A percentile compares a stretch with the other conserved stretches of the same genome.
phyloP scores from a whole-genome alignment of 1,284 basidiomycete species.

The Ganoderma resinaceum region DNA sequence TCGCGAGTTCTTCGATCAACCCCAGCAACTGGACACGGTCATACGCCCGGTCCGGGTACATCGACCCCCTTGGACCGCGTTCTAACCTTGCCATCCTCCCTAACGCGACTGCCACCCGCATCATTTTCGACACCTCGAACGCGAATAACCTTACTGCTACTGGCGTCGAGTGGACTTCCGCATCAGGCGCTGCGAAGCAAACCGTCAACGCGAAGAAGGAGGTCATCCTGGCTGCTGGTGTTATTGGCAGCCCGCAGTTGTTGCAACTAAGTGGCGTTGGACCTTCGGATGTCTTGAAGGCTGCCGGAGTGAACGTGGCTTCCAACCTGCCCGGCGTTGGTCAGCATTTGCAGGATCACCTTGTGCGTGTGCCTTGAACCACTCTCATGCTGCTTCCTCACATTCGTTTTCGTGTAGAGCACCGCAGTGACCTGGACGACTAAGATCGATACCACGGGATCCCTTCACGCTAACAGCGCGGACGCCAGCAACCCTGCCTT shows the following conservation, averaged over 20 bases:
- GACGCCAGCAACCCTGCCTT: slow-evolving; percentile 45
- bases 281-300: slow-evolving; percentile 59
- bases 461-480: slow-evolving; percentile 28
- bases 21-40: slow-evolving; percentile 71
- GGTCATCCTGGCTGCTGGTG: slow-evolving; percentile 68
- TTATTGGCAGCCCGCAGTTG: slow-evolving; percentile 70
- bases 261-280: slow-evolving; percentile 79
- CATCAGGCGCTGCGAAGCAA: slow-evolving; percentile 41
- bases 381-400: neutral
- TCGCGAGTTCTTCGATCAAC: slow-evolving; percentile 72
- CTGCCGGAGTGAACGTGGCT: slow-evolving; percentile 54
- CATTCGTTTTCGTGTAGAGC: slow-evolving; percentile 41
- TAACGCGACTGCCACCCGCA: slow-evolving; percentile 63
- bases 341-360: slow-evolving; percentile 78
- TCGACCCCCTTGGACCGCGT: slow-evolving; percentile 65
- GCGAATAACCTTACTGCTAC: slow-evolving; percentile 55
- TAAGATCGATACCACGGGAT: slow-evolving; percentile 50
- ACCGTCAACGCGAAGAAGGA: slow-evolving; percentile 61
- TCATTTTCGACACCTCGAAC: slow-evolving; percentile 56
- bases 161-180: slow-evolving; percentile 60
- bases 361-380: slow-evolving; percentile 44
- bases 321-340: slow-evolving; percentile 77
- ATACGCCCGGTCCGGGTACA: slow-evolving; percentile 73
- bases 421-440: slow-evolving; percentile 58
- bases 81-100: slow-evolving; percentile 69